Evolutionary conservation across 2,329 filamentous ascomycete genomes (phyloP).

Genomic region (Pseudogymnoascus destructans): DNA sequence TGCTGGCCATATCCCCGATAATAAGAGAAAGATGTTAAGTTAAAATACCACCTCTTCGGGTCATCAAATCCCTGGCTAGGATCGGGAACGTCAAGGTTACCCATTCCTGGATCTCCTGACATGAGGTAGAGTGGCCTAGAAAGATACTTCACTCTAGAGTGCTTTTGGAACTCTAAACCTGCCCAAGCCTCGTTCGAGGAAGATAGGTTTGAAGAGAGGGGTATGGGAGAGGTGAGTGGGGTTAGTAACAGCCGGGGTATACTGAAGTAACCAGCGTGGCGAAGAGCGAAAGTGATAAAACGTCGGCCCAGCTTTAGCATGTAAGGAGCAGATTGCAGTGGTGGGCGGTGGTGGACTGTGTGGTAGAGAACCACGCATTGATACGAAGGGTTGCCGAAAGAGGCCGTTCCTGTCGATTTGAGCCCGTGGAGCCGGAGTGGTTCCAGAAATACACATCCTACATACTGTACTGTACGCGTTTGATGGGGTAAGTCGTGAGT

Average conservation of each 20-base stretch:
- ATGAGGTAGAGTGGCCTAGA: conserved; percentile 13
- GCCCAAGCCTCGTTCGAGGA: conserved; percentile 1
- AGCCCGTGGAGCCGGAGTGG: background rate
- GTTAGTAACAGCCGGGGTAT: background rate
- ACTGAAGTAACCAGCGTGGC: background rate
- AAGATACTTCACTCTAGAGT: conserved; percentile 1
- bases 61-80: conserved; percentile 17
- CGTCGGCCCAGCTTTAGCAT: conserved; percentile 1
- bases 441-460: background rate
- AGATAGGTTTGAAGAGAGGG: background rate
- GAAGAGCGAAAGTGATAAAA: conserved; percentile 1
- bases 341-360: background rate
- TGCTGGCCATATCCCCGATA: conserved; percentile 37
- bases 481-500: background rate
- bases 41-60: conserved; percentile 3
- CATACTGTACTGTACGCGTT: background rate
- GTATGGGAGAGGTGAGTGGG: background rate
- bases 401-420: conserved; percentile 7
- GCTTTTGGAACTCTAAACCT: conserved; percentile 7
- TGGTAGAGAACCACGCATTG: background rate
- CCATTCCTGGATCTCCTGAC: conserved; percentile 25
- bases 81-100: conserved; percentile 18
- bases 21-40: conserved; percentile 36
- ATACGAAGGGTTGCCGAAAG: background rate
- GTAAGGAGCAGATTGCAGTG: background rate